These are phyloP conservation scores for Acarospora socialis DNA, from an alignment of 2,329 filamentous ascomycete species.

Conservation along the genomic window DNA sequence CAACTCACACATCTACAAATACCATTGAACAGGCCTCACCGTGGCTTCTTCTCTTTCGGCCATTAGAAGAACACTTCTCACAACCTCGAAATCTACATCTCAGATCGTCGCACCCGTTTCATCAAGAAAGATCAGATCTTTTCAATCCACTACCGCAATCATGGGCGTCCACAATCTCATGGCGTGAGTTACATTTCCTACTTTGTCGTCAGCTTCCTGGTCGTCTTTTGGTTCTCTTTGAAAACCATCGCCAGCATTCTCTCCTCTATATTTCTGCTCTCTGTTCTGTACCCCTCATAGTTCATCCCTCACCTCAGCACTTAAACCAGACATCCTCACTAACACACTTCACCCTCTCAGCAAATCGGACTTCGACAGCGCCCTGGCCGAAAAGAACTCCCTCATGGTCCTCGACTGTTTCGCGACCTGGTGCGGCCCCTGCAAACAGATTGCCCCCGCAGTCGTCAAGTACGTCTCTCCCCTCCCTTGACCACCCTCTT, in stretches of 20 bases:
- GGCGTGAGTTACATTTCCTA: constrained; percentile 23
- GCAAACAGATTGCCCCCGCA: constrained; percentile 74
- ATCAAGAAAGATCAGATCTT: too few relatives aligned
- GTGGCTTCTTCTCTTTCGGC: too few relatives aligned
- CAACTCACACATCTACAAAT: too few relatives aligned
- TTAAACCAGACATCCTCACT: constrained; percentile 10
- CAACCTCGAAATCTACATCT: too few relatives aligned
- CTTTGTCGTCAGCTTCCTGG: constrained; percentile 4
- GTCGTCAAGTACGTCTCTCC: constrained; percentile 44
- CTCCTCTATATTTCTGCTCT: neutral
- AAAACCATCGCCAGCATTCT: neutral
- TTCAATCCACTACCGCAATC: constrained; percentile 26
- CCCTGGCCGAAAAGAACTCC: constrained; percentile 37
- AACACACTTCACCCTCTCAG: constrained; percentile 29
- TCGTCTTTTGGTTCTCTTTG: neutral
- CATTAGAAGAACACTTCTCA: too few relatives aligned
- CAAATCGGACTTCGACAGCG: constrained; percentile 43
- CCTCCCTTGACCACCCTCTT: constrained; percentile 8
- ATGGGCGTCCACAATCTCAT: constrained; percentile 37
- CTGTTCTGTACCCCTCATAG: neutral
- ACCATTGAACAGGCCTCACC: too few relatives aligned
- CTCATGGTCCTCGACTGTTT: constrained; percentile 74
- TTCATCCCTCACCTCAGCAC: neutral
- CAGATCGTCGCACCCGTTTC: too few relatives aligned
- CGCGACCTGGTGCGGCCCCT: constrained; percentile 87